Percentiles rank a stretch among this genome's conserved stretches.
phyloP scores from a whole-genome alignment of 2,329 filamentous ascomycete species.

The Penicillium sp. region DNA sequence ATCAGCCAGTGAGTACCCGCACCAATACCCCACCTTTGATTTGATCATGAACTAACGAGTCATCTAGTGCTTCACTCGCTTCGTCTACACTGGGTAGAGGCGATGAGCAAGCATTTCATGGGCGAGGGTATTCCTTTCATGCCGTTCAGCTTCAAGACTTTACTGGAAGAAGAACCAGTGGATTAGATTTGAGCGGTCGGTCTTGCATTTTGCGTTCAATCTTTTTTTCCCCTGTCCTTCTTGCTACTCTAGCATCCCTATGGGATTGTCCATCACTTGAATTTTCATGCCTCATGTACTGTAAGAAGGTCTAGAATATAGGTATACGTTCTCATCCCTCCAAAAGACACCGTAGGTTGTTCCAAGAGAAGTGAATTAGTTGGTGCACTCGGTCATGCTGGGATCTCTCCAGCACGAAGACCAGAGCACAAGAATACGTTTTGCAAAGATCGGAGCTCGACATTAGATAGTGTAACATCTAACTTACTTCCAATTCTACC shows the following conservation, averaged over 20 bases:
- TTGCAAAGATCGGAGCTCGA: no score
- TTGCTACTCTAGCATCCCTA: conserved; percentile 18
- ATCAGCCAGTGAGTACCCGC: conserved; percentile 61
- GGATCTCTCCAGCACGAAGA: no score
- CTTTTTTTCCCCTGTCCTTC: conserved; percentile 16
- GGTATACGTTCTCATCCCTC: conserved; percentile 5
- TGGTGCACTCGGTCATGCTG: background rate
- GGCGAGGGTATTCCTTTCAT: conserved; percentile 84
- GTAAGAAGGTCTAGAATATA: conserved; percentile 22
- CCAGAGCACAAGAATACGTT: no score
- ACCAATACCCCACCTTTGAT: background rate
- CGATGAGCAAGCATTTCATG: conserved; percentile 96
- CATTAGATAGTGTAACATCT: no score
- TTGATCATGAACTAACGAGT: background rate
- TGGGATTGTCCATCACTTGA: conserved; percentile 18
- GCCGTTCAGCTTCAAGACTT: conserved; percentile 82
- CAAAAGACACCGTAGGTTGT: background rate
- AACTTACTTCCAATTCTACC: background rate
- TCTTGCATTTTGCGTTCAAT: conserved; percentile 8
- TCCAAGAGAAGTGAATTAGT: background rate
- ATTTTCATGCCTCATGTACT: conserved; percentile 20
- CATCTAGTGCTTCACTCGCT: conserved; percentile 76
- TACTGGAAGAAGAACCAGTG: conserved; percentile 76
- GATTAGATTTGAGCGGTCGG: conserved; percentile 34
- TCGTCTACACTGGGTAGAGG: conserved; percentile 93